Conservation (phyloP, 768 basidiomycete genomes). For the Mycena latifolia region DNA sequence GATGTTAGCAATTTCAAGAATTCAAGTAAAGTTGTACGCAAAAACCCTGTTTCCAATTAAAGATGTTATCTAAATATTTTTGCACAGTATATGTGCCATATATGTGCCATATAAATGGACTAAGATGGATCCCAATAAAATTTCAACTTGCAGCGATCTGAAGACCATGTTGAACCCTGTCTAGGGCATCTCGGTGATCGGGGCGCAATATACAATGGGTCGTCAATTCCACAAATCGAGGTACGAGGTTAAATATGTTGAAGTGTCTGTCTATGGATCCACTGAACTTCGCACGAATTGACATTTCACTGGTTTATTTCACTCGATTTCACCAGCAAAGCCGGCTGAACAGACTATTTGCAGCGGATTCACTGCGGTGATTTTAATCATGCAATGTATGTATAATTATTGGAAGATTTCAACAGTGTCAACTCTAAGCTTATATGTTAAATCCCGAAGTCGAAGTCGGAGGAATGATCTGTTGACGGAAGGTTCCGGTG, state of each 20-base stretch:
- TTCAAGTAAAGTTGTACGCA: too few relatives aligned
- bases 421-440: constrained; percentile 16
- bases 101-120: too few relatives aligned
- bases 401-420: constrained; percentile 9
- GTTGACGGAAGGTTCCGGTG: too few relatives aligned
- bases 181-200: constrained; percentile 6
- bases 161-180: constrained; percentile 10
- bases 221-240: constrained; percentile 6
- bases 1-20: too few relatives aligned
- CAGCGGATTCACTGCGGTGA: constrained; percentile 7
- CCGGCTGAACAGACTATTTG: constrained; percentile 10
- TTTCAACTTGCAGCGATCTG: constrained; percentile 13
- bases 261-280: not conserved
- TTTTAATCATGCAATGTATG: constrained; percentile 10
- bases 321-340: constrained; percentile 6
- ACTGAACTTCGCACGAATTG: constrained; percentile 1
- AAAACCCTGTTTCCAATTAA: too few relatives aligned
- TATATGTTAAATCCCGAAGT: too few relatives aligned
- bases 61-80: too few relatives aligned
- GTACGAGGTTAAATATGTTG: constrained; percentile 1
- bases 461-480: too few relatives aligned
- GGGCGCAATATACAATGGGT: constrained; percentile 11
- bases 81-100: too few relatives aligned
- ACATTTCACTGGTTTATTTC: constrained; percentile 12
- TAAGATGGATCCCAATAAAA: constrained; percentile 13